These are phyloP conservation scores for Gastrolobium bilobum DNA, from an alignment of 306 rosid genomes.

Conservation along the genomic window DNA sequence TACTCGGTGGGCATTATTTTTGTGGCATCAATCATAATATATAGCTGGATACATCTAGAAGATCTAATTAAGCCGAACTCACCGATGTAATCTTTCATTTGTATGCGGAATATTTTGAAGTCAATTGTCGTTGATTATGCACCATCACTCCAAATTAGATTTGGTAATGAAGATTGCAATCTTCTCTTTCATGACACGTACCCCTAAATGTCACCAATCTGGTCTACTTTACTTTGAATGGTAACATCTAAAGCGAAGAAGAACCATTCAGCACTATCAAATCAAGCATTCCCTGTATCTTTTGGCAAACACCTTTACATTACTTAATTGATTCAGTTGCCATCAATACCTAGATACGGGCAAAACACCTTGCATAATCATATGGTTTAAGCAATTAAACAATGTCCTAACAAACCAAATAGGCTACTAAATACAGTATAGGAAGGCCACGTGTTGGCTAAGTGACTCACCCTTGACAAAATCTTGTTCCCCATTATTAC, in stretches of 20 bases:
- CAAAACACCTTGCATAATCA: slow-evolving; percentile 43
- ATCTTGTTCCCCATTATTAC: slow-evolving; percentile 54
- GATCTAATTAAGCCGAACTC: too few species aligned
- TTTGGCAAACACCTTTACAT: slow-evolving; percentile 38
- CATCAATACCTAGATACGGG: slow-evolving; percentile 62
- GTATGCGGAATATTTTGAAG: slow-evolving; percentile 14
- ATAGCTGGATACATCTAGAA: too few species aligned
- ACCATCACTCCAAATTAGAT: slow-evolving; percentile 22
- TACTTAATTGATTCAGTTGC: slow-evolving; percentile 52
- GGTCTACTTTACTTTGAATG: slow-evolving; percentile 37
- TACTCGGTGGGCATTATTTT: too few species aligned
- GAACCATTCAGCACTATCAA: slow-evolving; percentile 39
- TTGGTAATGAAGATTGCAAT: slow-evolving; percentile 16
- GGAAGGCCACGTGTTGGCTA: slow-evolving; percentile 56
- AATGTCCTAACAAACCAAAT: slow-evolving; percentile 48
- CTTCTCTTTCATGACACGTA: slow-evolving; percentile 24
- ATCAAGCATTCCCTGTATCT: slow-evolving; percentile 49
- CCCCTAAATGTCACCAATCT: slow-evolving; percentile 30
- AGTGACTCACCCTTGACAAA: slow-evolving; percentile 53
- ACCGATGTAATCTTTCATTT: not conserved
- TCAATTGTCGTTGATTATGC: slow-evolving; percentile 8
- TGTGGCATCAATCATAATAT: too few species aligned
- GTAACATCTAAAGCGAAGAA: slow-evolving; percentile 8
- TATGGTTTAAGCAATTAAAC: slow-evolving; percentile 44
- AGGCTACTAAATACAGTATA: slow-evolving; percentile 41